Conservation (phyloP, 495 filamentous ascomycete species). For the Lineolata rhizophorae region DNA sequence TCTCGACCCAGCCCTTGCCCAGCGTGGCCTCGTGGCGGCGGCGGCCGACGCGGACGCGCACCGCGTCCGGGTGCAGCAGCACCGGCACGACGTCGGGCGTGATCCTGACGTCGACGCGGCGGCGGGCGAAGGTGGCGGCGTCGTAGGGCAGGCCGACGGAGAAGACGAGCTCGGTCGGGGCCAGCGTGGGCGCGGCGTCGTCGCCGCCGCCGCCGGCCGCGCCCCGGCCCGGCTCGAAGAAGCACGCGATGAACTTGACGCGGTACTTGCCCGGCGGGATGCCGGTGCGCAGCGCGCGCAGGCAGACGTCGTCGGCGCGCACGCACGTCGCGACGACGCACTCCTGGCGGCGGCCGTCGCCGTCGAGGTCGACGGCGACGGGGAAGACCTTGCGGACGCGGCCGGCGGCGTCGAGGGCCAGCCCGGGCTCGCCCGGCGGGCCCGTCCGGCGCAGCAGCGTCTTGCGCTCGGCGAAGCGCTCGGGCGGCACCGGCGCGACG, state of each 20-base stretch:
- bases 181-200: conserved; percentile 6
- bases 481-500: conserved; percentile 2
- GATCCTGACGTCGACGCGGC: conserved; percentile 12
- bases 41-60: conserved; percentile 10
- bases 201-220: too few species aligned
- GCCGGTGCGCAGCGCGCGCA: conserved; percentile 11
- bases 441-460: conserved; percentile 8
- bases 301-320: conserved; percentile 9
- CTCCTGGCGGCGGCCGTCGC: conserved; percentile 12
- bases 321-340: conserved; percentile 10
- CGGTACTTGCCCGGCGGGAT: conserved; percentile 13
- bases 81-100: conserved; percentile 14
- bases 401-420: conserved; percentile 8
- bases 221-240: too few species aligned
- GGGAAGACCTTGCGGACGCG: conserved; percentile 10
- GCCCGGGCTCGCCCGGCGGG: conserved; percentile 9
- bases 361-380: conserved; percentile 12
- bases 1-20: conserved; percentile 13
- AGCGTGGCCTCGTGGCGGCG: conserved; percentile 6
- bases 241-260: conserved; percentile 12
- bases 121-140: conserved; percentile 7
- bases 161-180: conserved; percentile 11
- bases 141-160: conserved; percentile 13
- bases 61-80: conserved; percentile 13
- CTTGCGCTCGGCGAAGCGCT: conserved; percentile 3